Base-by-base conservation (phyloP, 2,329 filamentous ascomycete genomes). In the Sporothrix curviconia region DNA sequence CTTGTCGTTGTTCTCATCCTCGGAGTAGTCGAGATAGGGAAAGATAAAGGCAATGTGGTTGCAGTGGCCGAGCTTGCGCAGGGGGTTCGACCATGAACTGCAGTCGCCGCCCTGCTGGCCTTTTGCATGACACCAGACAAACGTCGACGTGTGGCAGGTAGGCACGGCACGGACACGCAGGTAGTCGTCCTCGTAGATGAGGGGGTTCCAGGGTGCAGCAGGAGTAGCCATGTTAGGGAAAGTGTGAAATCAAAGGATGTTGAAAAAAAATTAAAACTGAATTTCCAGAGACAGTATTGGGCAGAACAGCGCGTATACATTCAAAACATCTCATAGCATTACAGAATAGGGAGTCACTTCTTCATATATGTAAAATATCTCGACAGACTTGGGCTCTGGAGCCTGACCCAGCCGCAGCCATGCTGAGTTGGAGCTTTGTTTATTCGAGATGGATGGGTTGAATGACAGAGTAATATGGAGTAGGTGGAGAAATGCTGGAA, bases 11-110 rank as follows among this genome's bases (percentile, higher is more conserved):
- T 11, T 50, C 30, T 28, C 30, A 15, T 50, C 46, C 22, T 34
- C 32, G 32, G 46, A 30, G 15, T 39, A 52, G 24, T 52, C 49
- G 22, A 52, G 49, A 24, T 52, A 52, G 34, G 49, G 49, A 14
- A 52, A 52, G 32, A 52, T 52, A 24, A 52, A 52, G 49, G 49
- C 49, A 28, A 52, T 52, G 49, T 52, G 49, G 32, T 52, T 52
- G 49, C 49, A 52, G 22, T 52, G 49, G 22, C 49, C 49, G 7
- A 52, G 49, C 22, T 30, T 15, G 17, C 49, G 49, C 22, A 52
- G 49, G 14, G 49, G 49, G 14, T n/a, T 40, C 49, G 15, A 52
- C 49, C 1, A 52, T 52, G 19, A 40, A 39, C 15, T 52, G 32
- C 49, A 52, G 49, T 52, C 49, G 49, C 34, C 34, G 17, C 49